Evolutionary conservation across 176 grass and related monocot genomes (phyloP).

Genomic region (Echinochloa phyllopogon): DNA sequence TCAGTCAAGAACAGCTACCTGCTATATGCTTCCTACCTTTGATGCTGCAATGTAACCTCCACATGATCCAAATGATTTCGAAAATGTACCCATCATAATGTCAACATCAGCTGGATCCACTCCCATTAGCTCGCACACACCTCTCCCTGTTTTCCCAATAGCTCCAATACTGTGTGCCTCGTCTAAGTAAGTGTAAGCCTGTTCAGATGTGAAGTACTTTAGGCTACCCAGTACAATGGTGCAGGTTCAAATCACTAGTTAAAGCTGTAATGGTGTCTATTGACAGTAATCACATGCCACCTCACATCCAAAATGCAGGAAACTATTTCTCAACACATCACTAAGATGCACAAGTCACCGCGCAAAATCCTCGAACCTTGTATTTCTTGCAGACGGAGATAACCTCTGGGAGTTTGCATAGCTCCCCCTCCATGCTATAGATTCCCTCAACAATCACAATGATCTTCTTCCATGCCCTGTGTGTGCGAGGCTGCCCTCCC

Average conservation of each 20-base stretch:
- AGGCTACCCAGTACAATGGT: conserved; percentile 4
- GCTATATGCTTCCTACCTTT: conserved; percentile 55
- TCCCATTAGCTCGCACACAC: conserved; percentile 86
- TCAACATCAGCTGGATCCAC: conserved; percentile 90
- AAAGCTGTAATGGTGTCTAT: conserved; percentile 12
- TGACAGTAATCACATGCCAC: conserved; percentile 19
- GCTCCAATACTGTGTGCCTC: conserved; percentile 98
- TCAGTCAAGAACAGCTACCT: conserved; percentile 30
- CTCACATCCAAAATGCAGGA: neutral
- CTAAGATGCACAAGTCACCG: conserved; percentile 25
- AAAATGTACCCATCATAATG: conserved; percentile 99
- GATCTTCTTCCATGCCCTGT: conserved; percentile 96
- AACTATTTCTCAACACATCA: conserved; percentile 18
- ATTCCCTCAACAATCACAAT: conserved; percentile 96
- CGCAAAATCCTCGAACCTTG: conserved; percentile 60
- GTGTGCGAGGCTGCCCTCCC: conserved; percentile 79
- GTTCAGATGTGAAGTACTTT: conserved; percentile 37
- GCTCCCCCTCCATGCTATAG: conserved; percentile 98
- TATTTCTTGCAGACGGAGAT: conserved; percentile 95
- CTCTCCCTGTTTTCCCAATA: conserved; percentile 81
- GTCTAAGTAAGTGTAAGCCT: conserved; percentile 94
- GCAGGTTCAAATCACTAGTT: neutral
- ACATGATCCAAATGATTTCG: conserved; percentile 93
- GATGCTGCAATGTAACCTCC: conserved; percentile 95
- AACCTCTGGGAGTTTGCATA: conserved; percentile 89